Base-by-base conservation (phyloP, 1,284 basidiomycete genomes). In the Hymenochaete sp. region DNA sequence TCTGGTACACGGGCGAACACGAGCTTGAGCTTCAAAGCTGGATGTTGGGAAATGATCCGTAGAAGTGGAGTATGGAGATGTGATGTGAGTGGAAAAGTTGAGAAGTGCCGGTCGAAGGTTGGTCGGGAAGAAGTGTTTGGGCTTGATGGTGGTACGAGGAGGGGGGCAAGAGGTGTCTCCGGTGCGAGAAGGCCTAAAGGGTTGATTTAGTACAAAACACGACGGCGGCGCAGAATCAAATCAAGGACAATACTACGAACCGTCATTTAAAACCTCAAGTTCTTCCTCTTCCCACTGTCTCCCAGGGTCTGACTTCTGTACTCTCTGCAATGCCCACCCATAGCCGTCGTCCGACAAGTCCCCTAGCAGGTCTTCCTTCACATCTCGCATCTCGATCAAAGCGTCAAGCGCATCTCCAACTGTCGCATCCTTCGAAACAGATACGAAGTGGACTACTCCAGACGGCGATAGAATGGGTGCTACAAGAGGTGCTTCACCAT, bases 1-100 rank as follows among this genome's bases (percentile, higher is more conserved):
- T 88, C 83, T 1, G 84, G 86, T 16, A 91, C 76, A 44, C 85
- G 79, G 33, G 72, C 62, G 59, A 89, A 88, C 0, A 70, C 62
- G 29, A 84, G 56, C 2, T 67, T 62, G 3, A 82, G 45, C 4
- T 69, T 71, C 19, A 88, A 70, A 11, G 68, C 62, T 2, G 77
- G 72, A 58, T 87, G 75, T 3, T 80, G 67, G 1, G 82, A 84
- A 1, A 91, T 77, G 19, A 91, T 66, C 4, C 85, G 79, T 27
- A 90, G 60, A 8, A 70, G 62, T 10, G 85, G 80, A 2, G 70
- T 68, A 58, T 84, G 81, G 10, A 86, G 66, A 58, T 84, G 80
- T 0, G 75, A 74, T 1, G 83, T 83, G 48, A 84, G 64, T 3
- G 77, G 74, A 56, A 87, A 89, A 9, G 78, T 70, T 9, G 84